phyloP scores from a whole-genome alignment of 805 yeast genomes.

The Cyberlindnera bimundalis region DNA sequence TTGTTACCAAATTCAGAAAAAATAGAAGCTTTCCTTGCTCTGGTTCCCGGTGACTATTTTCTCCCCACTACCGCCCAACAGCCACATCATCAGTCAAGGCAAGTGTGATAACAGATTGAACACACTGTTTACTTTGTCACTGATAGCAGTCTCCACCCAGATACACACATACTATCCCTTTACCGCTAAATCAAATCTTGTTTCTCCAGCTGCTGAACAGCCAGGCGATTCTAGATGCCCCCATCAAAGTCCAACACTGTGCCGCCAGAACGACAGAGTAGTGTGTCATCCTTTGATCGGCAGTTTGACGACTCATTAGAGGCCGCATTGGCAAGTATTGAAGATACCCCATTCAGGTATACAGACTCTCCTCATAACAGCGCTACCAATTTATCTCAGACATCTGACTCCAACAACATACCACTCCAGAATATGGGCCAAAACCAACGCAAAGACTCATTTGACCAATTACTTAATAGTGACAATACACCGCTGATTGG shows the following conservation, averaged over 20 bases:
- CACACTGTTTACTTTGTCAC: not conserved
- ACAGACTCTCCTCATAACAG: slow-evolving; percentile 23
- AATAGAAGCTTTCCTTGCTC: too few species aligned
- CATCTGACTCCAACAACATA: slow-evolving; percentile 33
- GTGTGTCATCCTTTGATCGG: slow-evolving; percentile 51
- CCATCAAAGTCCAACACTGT: slow-evolving; percentile 15
- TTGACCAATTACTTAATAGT: slow-evolving; percentile 22
- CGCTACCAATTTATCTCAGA: slow-evolving; percentile 27
- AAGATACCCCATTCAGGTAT: slow-evolving; percentile 35
- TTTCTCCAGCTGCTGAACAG: not conserved
- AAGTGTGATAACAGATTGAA: too few species aligned
- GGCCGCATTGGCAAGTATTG: slow-evolving; percentile 56
- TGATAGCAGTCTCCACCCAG: not conserved
- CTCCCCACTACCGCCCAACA: too few species aligned
- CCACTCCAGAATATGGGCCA: slow-evolving; percentile 30
- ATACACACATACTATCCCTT: too few species aligned
- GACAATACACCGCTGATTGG: slow-evolving; percentile 21
- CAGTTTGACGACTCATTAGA: slow-evolving; percentile 62
- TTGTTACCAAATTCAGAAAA: too few species aligned
- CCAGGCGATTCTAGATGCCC: slow-evolving; percentile 19
- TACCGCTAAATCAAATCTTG: not conserved
- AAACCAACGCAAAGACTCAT: slow-evolving; percentile 24
- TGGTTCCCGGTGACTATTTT: too few species aligned
- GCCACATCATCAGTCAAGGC: too few species aligned
- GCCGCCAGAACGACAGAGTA: slow-evolving; percentile 25